A percentile compares a stretch with the other conserved stretches of the same genome.
These are phyloP conservation scores for Thecaphora frezii DNA, from an alignment of 1,284 basidiomycete genomes.

Conservation along the genomic window DNA sequence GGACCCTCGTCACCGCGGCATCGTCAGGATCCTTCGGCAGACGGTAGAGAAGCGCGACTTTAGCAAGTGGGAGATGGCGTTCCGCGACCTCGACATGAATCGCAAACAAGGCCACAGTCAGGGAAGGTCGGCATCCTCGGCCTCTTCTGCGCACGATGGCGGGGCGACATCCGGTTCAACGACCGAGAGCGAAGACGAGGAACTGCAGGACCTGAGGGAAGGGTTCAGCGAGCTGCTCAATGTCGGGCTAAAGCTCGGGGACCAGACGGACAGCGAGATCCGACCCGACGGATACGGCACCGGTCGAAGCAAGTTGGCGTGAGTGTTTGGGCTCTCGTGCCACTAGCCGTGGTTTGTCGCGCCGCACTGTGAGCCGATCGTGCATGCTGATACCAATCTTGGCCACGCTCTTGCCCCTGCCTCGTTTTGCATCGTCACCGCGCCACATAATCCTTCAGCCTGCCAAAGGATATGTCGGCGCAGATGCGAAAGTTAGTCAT, in stretches of 20 bases:
- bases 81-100: constrained; percentile 33
- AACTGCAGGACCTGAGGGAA: constrained; percentile 6
- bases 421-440: no score
- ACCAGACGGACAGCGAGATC: constrained; percentile 20
- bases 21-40: constrained; percentile 23
- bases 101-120: constrained; percentile 1
- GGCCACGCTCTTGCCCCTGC: no score
- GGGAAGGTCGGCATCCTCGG: not conserved
- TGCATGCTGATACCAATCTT: no score
- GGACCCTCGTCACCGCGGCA: constrained; percentile 28
- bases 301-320: constrained; percentile 13
- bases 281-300: constrained; percentile 20
- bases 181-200: not conserved
- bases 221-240: constrained; percentile 36
- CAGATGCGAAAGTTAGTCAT: constrained; percentile 29
- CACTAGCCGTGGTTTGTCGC: no score
- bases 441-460: not conserved
- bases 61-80: constrained; percentile 36
- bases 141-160: no score
- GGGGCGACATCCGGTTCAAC: not conserved
- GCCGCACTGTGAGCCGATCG: no score
- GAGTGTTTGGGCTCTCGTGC: no score
- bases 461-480: constrained; percentile 25
- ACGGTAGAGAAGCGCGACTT: constrained; percentile 28
- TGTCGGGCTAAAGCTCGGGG: constrained; percentile 22